These are phyloP conservation scores for Populus hybrid DNA, from an alignment of 441 rosid genomes.

Conservation along the genomic window DNA sequence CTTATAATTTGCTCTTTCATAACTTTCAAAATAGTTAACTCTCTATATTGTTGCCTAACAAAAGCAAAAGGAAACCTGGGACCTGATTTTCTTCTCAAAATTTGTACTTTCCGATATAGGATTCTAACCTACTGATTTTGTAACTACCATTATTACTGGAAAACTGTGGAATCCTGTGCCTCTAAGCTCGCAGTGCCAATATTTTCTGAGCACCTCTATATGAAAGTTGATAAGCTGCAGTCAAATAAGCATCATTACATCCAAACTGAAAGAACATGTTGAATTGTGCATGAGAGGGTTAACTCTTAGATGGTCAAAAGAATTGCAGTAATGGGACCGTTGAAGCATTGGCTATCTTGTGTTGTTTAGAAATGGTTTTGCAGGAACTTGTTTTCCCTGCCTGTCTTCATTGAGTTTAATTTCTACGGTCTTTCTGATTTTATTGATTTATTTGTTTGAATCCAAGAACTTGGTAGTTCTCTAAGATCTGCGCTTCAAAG, in stretches of 20 bases:
- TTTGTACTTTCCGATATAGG: not conserved
- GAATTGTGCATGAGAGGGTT: not conserved
- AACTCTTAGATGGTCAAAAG: not conserved
- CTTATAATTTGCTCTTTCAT: not conserved
- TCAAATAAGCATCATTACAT: not conserved
- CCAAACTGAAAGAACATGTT: not conserved
- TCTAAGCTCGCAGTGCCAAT: not conserved
- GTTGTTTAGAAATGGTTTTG: not conserved
- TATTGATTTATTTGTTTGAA: too few species aligned
- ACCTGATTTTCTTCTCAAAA: not conserved
- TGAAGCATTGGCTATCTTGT: not conserved
- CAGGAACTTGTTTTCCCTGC: not conserved
- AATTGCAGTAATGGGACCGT: not conserved
- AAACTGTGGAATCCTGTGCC: not conserved
- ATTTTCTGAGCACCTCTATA: not conserved
- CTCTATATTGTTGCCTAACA: not conserved
- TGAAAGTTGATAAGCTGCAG: not conserved
- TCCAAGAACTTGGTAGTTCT: not conserved
- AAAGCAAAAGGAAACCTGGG: not conserved
- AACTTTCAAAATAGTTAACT: not conserved
- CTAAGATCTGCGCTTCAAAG: not conserved
- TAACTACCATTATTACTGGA: not conserved
- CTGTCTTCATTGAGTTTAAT: not conserved
- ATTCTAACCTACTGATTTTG: not conserved
- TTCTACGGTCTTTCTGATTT: not conserved